Conservation (phyloP, 2,329 filamentous ascomycete genomes). For the Didymella pinodella region DNA sequence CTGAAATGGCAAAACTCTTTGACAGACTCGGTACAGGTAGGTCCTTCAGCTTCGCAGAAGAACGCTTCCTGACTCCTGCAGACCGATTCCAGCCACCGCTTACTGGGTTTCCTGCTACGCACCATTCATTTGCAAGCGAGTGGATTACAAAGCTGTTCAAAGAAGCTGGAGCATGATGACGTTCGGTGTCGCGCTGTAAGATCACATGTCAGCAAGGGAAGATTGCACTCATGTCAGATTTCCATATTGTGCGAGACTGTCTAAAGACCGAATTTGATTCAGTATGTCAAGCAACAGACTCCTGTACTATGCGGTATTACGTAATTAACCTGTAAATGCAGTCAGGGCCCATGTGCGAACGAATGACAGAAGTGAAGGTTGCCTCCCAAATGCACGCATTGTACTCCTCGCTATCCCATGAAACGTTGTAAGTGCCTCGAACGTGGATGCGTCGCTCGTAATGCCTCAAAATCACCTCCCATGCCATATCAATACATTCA, state of each 20-base stretch:
- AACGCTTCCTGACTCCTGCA: conserved; percentile 24
- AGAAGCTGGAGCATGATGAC: conserved; percentile 39
- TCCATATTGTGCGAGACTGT: conserved; percentile 19
- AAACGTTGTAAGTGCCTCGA: conserved; percentile 13
- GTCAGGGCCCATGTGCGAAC: conserved; percentile 4
- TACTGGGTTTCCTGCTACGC: conserved; percentile 34
- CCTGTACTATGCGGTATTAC: conserved; percentile 19
- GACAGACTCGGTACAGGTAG: conserved; percentile 38
- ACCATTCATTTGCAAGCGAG: conserved; percentile 40
- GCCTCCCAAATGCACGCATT: conserved; percentile 15
- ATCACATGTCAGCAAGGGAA: conserved; percentile 9
- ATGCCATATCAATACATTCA: conserved; percentile 22
- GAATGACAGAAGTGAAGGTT: conserved; percentile 8
- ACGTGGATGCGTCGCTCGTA: not conserved
- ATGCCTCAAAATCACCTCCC: not conserved
- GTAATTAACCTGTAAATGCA: conserved; percentile 21
- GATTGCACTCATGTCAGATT: not conserved
- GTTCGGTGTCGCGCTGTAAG: not conserved
- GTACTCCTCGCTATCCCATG: conserved; percentile 11
- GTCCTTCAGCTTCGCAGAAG: conserved; percentile 13
- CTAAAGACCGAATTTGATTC: conserved; percentile 9
- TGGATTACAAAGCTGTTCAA: conserved; percentile 47
- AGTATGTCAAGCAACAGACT: conserved; percentile 22
- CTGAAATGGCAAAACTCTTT: conserved; percentile 36
- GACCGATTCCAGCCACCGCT: conserved; percentile 42